Evolutionary conservation across 2,329 filamentous ascomycete genomes (phyloP).

Genomic region (Diatrype stigma): DNA sequence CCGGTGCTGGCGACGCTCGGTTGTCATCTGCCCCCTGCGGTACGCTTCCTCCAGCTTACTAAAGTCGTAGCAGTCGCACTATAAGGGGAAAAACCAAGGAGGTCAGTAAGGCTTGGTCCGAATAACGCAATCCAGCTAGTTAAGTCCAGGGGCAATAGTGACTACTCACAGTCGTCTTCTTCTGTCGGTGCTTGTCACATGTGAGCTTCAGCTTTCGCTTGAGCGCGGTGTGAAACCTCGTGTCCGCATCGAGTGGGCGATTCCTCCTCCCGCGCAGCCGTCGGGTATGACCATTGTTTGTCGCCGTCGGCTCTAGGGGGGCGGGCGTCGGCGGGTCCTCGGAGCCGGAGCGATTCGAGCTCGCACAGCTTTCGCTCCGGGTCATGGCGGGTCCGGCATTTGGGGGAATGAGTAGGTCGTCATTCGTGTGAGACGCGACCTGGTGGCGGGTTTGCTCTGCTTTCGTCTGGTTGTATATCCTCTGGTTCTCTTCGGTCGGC

Average conservation of each 20-base stretch:
- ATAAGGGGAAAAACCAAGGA: background rate
- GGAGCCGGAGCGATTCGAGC: constrained; percentile 18
- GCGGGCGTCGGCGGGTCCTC: constrained; percentile 11
- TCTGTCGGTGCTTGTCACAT: constrained; percentile 20
- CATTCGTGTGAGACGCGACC: constrained; percentile 13
- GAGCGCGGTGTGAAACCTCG: constrained; percentile 22
- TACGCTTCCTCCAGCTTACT: constrained; percentile 24
- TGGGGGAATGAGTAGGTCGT: constrained; percentile 14
- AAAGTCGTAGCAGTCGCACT: constrained; percentile 29
- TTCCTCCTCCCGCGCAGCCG: constrained; percentile 23
- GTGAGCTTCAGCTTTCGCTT: constrained; percentile 26
- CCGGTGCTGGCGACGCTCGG: background rate
- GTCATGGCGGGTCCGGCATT: constrained; percentile 12
- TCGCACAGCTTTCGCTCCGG: constrained; percentile 16
- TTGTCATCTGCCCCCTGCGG: background rate
- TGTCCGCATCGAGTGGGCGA: constrained; percentile 20
- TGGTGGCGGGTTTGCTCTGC: constrained; percentile 19
- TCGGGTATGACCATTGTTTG: constrained; percentile 8
- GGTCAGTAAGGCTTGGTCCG: background rate
- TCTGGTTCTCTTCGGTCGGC: constrained; percentile 20
- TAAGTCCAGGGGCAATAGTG: background rate
- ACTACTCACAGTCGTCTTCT: constrained; percentile 22
- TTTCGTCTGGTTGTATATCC: constrained; percentile 23
- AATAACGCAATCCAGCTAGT: too few species aligned
- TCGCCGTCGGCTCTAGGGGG: constrained; percentile 8